Percentiles rank a stretch among this genome's conserved stretches.
Evolutionary conservation across 1,284 basidiomycete species (phyloP).

Genomic region (Hypsizygus ulmarius): DNA sequence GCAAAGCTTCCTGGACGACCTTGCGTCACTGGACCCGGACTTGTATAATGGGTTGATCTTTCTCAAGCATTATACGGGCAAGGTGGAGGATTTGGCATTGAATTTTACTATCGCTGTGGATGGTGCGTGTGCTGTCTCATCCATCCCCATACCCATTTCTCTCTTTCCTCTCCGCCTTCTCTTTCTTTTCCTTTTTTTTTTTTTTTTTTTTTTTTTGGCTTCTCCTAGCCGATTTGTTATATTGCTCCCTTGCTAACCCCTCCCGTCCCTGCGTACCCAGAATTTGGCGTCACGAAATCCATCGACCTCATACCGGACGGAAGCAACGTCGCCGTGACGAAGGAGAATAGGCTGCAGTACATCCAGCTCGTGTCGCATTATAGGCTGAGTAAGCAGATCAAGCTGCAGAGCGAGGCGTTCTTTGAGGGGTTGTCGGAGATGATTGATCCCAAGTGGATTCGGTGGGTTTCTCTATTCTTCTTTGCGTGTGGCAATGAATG

Average conservation of each 20-base stretch:
- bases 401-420: conserved; percentile 80
- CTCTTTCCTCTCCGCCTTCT: background rate
- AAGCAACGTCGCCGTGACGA: conserved; percentile 83
- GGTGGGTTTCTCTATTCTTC: conserved; percentile 50
- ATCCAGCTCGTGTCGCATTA: conserved; percentile 91
- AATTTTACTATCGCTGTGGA: conserved; percentile 91
- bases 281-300: conserved; percentile 81
- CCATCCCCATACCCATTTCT: too few relatives aligned
- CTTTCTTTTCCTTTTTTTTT: background rate
- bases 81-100: conserved; percentile 89
- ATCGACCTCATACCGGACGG: conserved; percentile 86
- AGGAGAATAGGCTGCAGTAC: conserved; percentile 87
- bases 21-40: conserved; percentile 88
- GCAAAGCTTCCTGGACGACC: conserved; percentile 88
- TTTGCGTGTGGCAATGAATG: background rate
- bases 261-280: conserved; percentile 37
- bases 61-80: conserved; percentile 88
- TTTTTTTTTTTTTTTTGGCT: background rate
- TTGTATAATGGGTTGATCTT: conserved; percentile 91
- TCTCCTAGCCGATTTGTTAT: too few relatives aligned
- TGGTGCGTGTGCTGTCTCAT: conserved; percentile 62
- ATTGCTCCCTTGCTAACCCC: too few relatives aligned
- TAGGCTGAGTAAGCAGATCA: conserved; percentile 87
- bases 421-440: conserved; percentile 87
- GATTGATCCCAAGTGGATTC: conserved; percentile 86